phyloP scores from a whole-genome alignment of 129 eudicot species.

The Gnaphalium uliginosum region DNA sequence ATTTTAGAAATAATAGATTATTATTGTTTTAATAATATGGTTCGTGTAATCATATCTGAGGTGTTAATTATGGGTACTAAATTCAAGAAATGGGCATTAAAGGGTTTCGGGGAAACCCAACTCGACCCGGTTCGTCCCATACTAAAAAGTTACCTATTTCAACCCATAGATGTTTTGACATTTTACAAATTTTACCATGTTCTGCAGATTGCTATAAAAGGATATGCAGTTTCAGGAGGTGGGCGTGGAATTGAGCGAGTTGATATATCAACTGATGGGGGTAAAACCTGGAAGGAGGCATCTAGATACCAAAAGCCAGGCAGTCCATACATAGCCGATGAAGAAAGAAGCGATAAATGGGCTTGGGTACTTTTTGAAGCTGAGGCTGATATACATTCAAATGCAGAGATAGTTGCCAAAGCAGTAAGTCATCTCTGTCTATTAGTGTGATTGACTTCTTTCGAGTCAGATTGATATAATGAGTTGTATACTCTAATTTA shows the following conservation, averaged over 20 bases:
- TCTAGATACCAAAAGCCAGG: slow-evolving; percentile 78
- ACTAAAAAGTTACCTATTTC: not conserved
- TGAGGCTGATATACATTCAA: slow-evolving; percentile 51
- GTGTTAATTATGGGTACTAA: not conserved
- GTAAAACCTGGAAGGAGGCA: slow-evolving; percentile 94
- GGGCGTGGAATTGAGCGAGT: slow-evolving; percentile 99
- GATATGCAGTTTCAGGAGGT: slow-evolving; percentile 97
- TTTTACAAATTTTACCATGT: not conserved
- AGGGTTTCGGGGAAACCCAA: not conserved
- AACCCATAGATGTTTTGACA: not conserved
- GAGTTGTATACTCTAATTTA: not conserved
- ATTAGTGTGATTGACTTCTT: not conserved
- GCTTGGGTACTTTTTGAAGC: slow-evolving; percentile 97
- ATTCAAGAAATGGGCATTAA: not conserved
- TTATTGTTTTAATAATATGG: not conserved
- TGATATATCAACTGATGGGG: slow-evolving; percentile 90
- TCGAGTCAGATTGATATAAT: not conserved
- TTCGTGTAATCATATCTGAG: not conserved
- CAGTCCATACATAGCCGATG: slow-evolving; percentile 68
- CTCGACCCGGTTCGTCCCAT: not conserved
- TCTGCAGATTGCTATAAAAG: slow-evolving; percentile 74
- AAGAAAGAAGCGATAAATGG: slow-evolving; percentile 78
- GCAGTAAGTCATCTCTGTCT: slow-evolving; percentile 57
- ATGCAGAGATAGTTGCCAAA: slow-evolving; percentile 83
- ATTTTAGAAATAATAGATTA: too few species aligned